A percentile compares a stretch with the other conserved stretches of the same genome.
Evolutionary conservation across 805 yeast genomes (phyloP).

Genomic region (Blastobotrys chiropterorum): DNA sequence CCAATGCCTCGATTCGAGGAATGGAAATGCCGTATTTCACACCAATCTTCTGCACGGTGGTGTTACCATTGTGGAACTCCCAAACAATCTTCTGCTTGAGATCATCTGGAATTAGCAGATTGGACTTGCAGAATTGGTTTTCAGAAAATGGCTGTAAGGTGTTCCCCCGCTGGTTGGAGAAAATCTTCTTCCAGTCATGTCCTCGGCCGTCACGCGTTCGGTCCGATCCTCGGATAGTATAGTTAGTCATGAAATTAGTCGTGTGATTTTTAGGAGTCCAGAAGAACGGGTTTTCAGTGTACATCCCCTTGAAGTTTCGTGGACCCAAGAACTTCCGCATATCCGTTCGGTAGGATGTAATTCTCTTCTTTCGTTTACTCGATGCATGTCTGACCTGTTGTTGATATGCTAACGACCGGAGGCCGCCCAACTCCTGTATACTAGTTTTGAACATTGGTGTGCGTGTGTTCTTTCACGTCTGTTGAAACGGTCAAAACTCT

Average conservation of each 20-base stretch:
- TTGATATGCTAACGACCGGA: too few relatives aligned
- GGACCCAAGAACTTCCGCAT: slow-evolving; percentile 78
- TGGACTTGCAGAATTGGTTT: slow-evolving; percentile 65
- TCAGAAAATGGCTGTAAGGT: slow-evolving; percentile 68
- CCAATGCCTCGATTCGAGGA: slow-evolving; percentile 84
- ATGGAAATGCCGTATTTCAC: slow-evolving; percentile 72
- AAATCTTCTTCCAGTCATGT: slow-evolving; percentile 25
- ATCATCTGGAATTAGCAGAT: slow-evolving; percentile 49
- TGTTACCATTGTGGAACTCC: not conserved
- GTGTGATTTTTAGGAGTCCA: slow-evolving; percentile 69
- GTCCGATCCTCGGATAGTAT: slow-evolving; percentile 27
- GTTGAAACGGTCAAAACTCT: not conserved
- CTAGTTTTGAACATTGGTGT: not conserved
- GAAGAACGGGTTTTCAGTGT: slow-evolving; percentile 67
- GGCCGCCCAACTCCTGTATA: slow-evolving; percentile 21
- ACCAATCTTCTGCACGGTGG: slow-evolving; percentile 60
- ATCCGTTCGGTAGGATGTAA: slow-evolving; percentile 19
- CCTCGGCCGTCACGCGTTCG: slow-evolving; percentile 11
- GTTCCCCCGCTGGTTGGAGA: slow-evolving; percentile 15
- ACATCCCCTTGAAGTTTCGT: slow-evolving; percentile 75
- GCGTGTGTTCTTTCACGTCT: not conserved
- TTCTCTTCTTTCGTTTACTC: not conserved
- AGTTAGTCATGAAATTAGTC: slow-evolving; percentile 33
- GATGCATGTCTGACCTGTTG: slow-evolving; percentile 8
- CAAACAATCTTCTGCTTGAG: slow-evolving; percentile 41